phyloP scores from a whole-genome alignment of 2,329 filamentous ascomycete genomes.

The Beauveria brongniartii region DNA sequence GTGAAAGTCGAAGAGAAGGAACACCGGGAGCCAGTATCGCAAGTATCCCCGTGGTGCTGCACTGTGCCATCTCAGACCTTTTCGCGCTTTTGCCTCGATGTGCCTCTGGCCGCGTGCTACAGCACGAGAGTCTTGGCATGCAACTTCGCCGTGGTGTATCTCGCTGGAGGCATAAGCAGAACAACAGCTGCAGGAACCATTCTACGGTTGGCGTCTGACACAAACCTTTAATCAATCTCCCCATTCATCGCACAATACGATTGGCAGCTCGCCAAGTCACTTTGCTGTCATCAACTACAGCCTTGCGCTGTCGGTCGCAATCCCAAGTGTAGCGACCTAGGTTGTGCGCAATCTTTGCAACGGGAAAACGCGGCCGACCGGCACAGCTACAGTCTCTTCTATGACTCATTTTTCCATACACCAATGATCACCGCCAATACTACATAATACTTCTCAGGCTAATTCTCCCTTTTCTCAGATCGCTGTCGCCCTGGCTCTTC shows the following conservation, averaged over 20 bases:
- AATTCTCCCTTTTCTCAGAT: conserved; percentile 6
- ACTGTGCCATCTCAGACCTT: neutral
- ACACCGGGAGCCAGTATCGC: neutral
- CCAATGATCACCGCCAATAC: neutral
- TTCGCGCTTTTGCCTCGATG: neutral
- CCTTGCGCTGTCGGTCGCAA: neutral
- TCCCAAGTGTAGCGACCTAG: neutral
- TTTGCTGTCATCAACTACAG: neutral
- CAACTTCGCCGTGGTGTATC: neutral
- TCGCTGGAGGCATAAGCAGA: neutral
- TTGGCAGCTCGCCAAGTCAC: neutral
- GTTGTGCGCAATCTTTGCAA: neutral
- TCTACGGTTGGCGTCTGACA: neutral
- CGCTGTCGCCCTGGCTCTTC: neutral
- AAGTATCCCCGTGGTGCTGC: neutral
- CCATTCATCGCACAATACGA: neutral
- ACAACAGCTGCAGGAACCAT: neutral
- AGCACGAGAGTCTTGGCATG: neutral
- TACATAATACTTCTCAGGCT: neutral
- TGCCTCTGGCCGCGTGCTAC: neutral
- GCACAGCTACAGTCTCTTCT: neutral
- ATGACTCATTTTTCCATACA: neutral
- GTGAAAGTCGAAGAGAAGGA: neutral
- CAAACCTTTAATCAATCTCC: neutral
- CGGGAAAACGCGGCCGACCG: no score